Conservation (phyloP, 306 rosid genomes). For the Quercus robur region DNA sequence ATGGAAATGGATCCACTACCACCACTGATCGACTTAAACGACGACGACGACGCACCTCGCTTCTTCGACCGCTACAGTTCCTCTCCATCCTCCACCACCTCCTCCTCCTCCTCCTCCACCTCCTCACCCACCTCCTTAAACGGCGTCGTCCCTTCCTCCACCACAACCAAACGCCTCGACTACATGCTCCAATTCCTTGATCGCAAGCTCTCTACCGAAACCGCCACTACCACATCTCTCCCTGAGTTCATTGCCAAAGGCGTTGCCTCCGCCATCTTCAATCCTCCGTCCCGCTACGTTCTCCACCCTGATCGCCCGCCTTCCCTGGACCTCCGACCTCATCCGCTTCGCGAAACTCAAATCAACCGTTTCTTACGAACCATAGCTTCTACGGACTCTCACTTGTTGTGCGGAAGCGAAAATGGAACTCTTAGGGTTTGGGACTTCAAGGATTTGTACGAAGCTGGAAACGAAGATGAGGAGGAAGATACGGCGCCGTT, state of each 20-base stretch:
- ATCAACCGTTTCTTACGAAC: constrained; percentile 66
- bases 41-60: not conserved
- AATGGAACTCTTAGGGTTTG: constrained; percentile 58
- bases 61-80: constrained; percentile 9
- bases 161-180: constrained; percentile 81
- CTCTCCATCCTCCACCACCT: constrained; percentile 22
- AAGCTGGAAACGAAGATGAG: constrained; percentile 34
- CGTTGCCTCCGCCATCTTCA: constrained; percentile 65
- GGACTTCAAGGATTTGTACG: constrained; percentile 60
- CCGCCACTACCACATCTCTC: constrained; percentile 15
- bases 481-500: constrained; percentile 77
- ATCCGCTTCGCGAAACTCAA: constrained; percentile 84
- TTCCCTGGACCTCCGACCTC: constrained; percentile 75
- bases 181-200: constrained; percentile 88
- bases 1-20: too few species aligned
- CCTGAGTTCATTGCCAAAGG: constrained; percentile 79
- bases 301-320: constrained; percentile 80
- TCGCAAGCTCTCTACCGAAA: constrained; percentile 54
- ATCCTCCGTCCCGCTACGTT: constrained; percentile 55
- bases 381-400: constrained; percentile 52
- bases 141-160: constrained; percentile 38
- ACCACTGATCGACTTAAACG: too few species aligned
- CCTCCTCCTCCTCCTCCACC: constrained; percentile 31
- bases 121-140: constrained; percentile 20
- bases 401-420: constrained; percentile 80